Evolutionary conservation across 2,329 filamentous ascomycete genomes (phyloP), one percentile per base, ranked within the genome.

Genomic region (Akanthomyces muscarius): DNA sequence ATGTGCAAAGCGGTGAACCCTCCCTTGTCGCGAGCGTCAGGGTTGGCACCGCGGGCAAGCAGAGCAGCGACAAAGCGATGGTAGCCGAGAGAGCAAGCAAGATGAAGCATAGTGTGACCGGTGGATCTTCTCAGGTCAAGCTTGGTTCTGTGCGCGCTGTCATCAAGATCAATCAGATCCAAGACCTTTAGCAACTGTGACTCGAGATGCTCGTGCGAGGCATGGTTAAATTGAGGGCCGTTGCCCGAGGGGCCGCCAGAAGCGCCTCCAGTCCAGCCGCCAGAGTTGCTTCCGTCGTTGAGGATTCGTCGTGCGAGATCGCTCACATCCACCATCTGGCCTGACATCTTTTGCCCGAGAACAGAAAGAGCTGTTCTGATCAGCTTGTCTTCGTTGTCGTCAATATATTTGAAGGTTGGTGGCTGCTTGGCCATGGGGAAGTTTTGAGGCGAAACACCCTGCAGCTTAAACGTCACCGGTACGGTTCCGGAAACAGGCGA

Each of bases 1-100:
- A 94, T 84, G 73, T 96, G 91, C 77, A 96, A 83, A 16, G 92
- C 87, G 5, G 90, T 92, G 74, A 91, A 94, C 25, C 91, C 91
- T 56, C 89, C 89, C 66, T 87, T 89, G 72, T 96, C 92, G 62
- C 86, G 84, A 44, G 87, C 79, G 69, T 94, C 87, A 1, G 89
- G 86, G 70, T 89, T 89, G 23, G 90, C 91, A n/a, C 91, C 90
- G 66, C 90, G 84, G 11, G 88, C 89, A 23, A 96, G 78, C 30
- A 96, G 81, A 36, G 88, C 90, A 14, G 89, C 89, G 56, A 90
- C 90, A 66, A 96, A 89, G 53, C 89, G 85, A 66, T 88, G 84
- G 68, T 92, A 83, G 6, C 91, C 91, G 14, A 93, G 77, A 10
- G 89, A 89, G 68, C 87, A 90, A 2, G 90, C 90, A 65, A 93